Conservation (phyloP, 202 grass and related monocot species). For the Sporobolus alterniflorus region DNA sequence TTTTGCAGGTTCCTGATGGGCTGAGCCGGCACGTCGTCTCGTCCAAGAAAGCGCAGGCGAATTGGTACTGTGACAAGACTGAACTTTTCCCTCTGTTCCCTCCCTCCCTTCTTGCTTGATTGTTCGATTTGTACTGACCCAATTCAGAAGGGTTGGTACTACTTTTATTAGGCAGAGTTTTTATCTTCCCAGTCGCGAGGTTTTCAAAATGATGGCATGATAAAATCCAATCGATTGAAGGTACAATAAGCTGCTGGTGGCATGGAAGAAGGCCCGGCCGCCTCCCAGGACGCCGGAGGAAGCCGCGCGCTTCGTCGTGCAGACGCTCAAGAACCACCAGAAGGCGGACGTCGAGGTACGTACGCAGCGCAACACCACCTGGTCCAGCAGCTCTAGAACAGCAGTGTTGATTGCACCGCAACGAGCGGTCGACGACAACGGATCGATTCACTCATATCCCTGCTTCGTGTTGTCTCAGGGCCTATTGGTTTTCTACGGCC, state of each 20-base stretch:
- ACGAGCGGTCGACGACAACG: neutral
- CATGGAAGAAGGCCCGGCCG: slow-evolving; percentile 87
- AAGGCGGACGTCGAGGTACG: slow-evolving; percentile 93
- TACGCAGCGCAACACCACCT: slow-evolving; percentile 4
- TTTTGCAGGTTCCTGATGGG: slow-evolving; percentile 66
- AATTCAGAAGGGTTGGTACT: neutral
- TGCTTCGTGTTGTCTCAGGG: slow-evolving; percentile 52
- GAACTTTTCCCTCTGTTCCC: neutral
- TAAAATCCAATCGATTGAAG: slow-evolving; percentile 22
- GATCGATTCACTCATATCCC: neutral
- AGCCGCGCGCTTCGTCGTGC: slow-evolving; percentile 64
- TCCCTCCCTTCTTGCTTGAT: neutral
- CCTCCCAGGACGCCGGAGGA: slow-evolving; percentile 83
- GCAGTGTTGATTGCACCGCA: neutral
- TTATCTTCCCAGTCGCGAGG: neutral
- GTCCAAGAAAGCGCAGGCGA: slow-evolving; percentile 89
- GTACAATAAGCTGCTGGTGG: slow-evolving; percentile 84
- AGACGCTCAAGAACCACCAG: slow-evolving; percentile 92
- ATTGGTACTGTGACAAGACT: slow-evolving; percentile 55
- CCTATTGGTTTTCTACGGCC: slow-evolving; percentile 80
- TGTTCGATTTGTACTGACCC: neutral
- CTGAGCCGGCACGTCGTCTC: slow-evolving; percentile 77
- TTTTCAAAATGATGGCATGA: neutral
- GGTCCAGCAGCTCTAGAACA: neutral
- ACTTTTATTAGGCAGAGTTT: neutral